Evolutionary conservation across 2,329 filamentous ascomycete species (phyloP), one percentile per base, ranked within the genome.

Genomic region (Ophiostoma australiae): DNA sequence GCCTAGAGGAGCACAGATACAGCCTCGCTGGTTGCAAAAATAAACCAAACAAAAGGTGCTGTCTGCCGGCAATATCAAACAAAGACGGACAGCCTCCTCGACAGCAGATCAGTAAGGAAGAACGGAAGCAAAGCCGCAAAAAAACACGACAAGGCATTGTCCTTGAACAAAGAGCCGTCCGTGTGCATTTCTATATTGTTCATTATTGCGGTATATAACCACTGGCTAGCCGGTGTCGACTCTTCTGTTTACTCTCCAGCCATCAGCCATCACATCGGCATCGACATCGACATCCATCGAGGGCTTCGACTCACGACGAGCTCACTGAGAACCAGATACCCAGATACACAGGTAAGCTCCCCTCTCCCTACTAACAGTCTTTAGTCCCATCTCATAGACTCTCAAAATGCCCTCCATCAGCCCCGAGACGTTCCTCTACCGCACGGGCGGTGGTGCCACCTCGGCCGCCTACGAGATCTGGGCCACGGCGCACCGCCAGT

Each of bases 401-500:
- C 27, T 31, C 27, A 67, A 17, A 17, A 67, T 67, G 66, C 7
- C 23, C 7, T 6, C 66, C 23, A 3, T 70, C 17, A 20, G 61
- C 7, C 70, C 71, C 15, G 8, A 55, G n/a, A 20, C 52, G 27
- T 72, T 61, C 27, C 66, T 71, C 13, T 58, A 35, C 27, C 65
- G 65, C 61, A 44, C 58, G 3, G 48, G 72, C 44, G 35, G 58
- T 23, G 52, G 52, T 23, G 52, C 69, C 11, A 71, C 70, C 3
- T 52, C 70, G 31, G 65, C 58, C 2, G 68, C 52, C 11, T 20
- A 31, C 20, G 70, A 71, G 69, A 41, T 72, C 65, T 71, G 72
- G 70, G 68, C 31, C 27, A 27, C 68, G 3, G 72, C 58, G 7
- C 72, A 71, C 58, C 70, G 70, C 39, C 70, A 69, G 17, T 72